Evolutionary conservation across 495 filamentous ascomycete species (phyloP).

Genomic region (Tuber indicum): DNA sequence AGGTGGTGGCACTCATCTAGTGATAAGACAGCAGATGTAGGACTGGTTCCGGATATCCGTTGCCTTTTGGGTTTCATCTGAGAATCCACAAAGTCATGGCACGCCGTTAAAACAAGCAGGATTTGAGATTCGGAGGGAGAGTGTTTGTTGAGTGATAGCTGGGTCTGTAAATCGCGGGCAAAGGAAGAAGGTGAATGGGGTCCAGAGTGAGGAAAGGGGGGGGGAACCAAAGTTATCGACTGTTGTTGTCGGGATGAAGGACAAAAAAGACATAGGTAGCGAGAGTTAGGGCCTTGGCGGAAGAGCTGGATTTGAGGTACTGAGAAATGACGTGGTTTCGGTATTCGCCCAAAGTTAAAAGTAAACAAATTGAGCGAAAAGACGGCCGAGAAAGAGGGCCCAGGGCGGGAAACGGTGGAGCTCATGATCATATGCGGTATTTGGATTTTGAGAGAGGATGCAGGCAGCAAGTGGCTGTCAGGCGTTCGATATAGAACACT

Average conservation of each 20-base stretch:
- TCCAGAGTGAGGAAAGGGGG: not conserved
- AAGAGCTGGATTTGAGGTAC: not conserved
- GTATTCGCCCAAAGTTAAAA: not conserved
- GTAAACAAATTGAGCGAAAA: not conserved
- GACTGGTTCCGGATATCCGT: constrained; percentile 40
- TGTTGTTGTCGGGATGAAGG: not conserved
- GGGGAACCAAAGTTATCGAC: not conserved
- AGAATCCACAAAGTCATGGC: constrained; percentile 45
- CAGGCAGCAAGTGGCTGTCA: not conserved
- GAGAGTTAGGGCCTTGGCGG: not conserved
- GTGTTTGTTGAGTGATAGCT: constrained; percentile 12
- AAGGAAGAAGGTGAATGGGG: not conserved
- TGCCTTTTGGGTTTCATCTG: constrained; percentile 36
- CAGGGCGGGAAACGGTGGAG: not conserved
- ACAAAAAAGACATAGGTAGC: not conserved
- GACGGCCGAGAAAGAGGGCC: not conserved
- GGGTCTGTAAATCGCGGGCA: not conserved
- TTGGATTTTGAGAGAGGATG: not conserved
- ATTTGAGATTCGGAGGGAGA: constrained; percentile 39
- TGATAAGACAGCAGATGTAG: constrained; percentile 50
- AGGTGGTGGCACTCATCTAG: constrained; percentile 48
- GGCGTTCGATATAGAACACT: not conserved
- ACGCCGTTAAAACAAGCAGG: constrained; percentile 46
- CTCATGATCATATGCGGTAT: not conserved
- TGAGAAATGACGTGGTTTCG: not conserved